A percentile compares a stretch with the other conserved stretches of the same genome.
Conservation (phyloP, 805 yeast species). For the Torulaspora quercuum region DNA sequence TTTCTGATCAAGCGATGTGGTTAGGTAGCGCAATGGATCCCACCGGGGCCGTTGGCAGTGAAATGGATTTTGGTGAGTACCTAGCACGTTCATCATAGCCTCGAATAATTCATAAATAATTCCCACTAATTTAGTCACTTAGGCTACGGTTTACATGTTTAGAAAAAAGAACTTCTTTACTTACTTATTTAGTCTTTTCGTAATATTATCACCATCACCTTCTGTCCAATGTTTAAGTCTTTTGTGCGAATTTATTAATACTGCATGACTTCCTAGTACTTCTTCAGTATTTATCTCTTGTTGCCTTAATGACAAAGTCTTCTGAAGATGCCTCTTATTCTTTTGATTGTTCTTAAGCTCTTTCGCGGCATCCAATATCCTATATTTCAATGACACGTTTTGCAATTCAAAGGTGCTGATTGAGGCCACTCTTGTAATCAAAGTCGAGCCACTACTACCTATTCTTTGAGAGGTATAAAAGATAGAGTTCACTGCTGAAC, state of each 20-base stretch:
- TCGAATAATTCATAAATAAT: background rate
- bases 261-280: slow-evolving; percentile 23
- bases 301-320: slow-evolving; percentile 44
- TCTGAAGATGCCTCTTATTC: slow-evolving; percentile 20
- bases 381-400: slow-evolving; percentile 11
- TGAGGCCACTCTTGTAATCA: slow-evolving; percentile 57
- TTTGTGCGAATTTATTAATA: slow-evolving; percentile 44
- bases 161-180: background rate
- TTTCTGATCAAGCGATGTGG: slow-evolving; percentile 77
- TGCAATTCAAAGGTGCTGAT: slow-evolving; percentile 40
- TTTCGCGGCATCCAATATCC: slow-evolving; percentile 13
- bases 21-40: slow-evolving; percentile 43
- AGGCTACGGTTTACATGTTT: no score
- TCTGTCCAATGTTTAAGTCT: slow-evolving; percentile 61
- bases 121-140: no score
- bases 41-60: slow-evolving; percentile 27
- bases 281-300: slow-evolving; percentile 40
- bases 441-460: slow-evolving; percentile 54
- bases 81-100: slow-evolving; percentile 7
- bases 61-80: slow-evolving; percentile 23
- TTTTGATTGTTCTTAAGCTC: slow-evolving; percentile 14
- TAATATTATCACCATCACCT: slow-evolving; percentile 45
- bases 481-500: slow-evolving; percentile 41
- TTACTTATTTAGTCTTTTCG: slow-evolving; percentile 42
- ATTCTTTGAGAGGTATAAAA: slow-evolving; percentile 48